Evolutionary conservation across 1,284 basidiomycete genomes (phyloP).

Genomic region (Sporisorium reilianum): DNA sequence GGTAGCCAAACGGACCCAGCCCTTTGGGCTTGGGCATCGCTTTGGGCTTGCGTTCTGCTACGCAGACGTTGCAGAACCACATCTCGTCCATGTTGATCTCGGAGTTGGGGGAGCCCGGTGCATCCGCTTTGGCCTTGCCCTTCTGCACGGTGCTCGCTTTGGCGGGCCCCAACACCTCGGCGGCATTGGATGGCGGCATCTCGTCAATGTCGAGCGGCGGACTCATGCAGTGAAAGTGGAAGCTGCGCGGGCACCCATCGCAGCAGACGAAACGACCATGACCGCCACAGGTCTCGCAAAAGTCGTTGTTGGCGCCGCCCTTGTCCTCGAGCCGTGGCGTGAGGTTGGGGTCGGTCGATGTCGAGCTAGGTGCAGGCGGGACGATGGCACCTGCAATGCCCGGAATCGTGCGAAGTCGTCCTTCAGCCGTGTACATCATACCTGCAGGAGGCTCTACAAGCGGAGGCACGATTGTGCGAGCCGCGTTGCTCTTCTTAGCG

Average conservation of each 20-base stretch:
- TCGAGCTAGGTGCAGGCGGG: slow-evolving; percentile 19
- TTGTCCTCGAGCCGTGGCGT: slow-evolving; percentile 38
- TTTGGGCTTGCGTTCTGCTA: slow-evolving; percentile 57
- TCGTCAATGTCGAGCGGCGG: slow-evolving; percentile 91
- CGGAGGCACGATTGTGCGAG: slow-evolving; percentile 36
- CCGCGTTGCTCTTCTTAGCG: slow-evolving; percentile 25
- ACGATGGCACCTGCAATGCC: slow-evolving; percentile 43
- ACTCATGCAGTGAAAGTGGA: slow-evolving; percentile 95
- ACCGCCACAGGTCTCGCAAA: slow-evolving; percentile 87
- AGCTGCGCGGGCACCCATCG: slow-evolving; percentile 94
- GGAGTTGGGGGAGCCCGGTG: slow-evolving; percentile 7
- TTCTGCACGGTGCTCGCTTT: slow-evolving; percentile 27
- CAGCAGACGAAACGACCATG: slow-evolving; percentile 82
- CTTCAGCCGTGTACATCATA: slow-evolving; percentile 39
- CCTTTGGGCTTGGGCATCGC: slow-evolving; percentile 47
- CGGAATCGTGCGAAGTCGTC: slow-evolving; percentile 38
- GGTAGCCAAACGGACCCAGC: slow-evolving; percentile 71
- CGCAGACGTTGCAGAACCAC: slow-evolving; percentile 91
- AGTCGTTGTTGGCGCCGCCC: slow-evolving; percentile 83
- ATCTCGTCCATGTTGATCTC: slow-evolving; percentile 75
- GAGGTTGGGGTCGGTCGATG: slow-evolving; percentile 27
- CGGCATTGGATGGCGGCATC: slow-evolving; percentile 72
- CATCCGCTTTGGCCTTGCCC: slow-evolving; percentile 38
- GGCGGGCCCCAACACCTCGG: slow-evolving; percentile 37
- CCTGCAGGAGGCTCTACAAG: slow-evolving; percentile 41